Conservation (phyloP, 768 basidiomycete species). For the Tylopilus subfusipes region DNA sequence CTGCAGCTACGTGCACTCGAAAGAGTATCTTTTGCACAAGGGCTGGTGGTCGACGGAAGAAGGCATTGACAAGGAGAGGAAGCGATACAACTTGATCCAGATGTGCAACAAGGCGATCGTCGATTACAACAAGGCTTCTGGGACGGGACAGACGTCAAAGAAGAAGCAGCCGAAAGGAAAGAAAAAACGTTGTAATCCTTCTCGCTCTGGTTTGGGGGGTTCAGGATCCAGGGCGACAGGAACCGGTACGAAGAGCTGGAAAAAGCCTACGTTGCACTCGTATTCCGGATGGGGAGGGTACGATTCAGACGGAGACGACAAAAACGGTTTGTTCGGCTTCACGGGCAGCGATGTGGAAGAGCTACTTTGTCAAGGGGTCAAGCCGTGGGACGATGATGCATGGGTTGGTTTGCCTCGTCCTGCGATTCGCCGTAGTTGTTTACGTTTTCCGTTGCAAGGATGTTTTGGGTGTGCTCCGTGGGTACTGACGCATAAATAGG, state of each 20-base stretch:
- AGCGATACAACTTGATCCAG: background rate
- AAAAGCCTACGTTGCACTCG: background rate
- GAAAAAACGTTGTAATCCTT: background rate
- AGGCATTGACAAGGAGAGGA: constrained; percentile 2
- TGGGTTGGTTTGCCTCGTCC: constrained; percentile 24
- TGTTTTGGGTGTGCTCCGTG: constrained; percentile 9
- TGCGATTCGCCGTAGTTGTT: background rate
- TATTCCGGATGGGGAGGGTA: background rate
- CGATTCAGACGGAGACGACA: background rate
- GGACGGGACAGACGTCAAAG: background rate
- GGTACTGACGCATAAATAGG: background rate
- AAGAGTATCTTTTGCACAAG: constrained; percentile 37
- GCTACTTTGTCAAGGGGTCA: constrained; percentile 38
- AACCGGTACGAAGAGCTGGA: too few species aligned
- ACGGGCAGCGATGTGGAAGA: constrained; percentile 34
- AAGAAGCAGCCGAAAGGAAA: background rate
- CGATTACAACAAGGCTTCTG: background rate
- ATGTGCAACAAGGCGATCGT: background rate
- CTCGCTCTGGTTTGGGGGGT: background rate
- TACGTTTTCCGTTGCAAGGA: constrained; percentile 10
- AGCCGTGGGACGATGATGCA: constrained; percentile 46
- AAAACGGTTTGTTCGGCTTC: constrained; percentile 22
- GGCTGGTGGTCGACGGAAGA: constrained; percentile 45
- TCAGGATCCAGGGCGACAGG: too few species aligned
- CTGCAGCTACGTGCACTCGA: constrained; percentile 51